These are phyloP conservation scores for Cyberlindnera misumaiensis DNA, from an alignment of 805 yeast genomes.

Conservation along the genomic window DNA sequence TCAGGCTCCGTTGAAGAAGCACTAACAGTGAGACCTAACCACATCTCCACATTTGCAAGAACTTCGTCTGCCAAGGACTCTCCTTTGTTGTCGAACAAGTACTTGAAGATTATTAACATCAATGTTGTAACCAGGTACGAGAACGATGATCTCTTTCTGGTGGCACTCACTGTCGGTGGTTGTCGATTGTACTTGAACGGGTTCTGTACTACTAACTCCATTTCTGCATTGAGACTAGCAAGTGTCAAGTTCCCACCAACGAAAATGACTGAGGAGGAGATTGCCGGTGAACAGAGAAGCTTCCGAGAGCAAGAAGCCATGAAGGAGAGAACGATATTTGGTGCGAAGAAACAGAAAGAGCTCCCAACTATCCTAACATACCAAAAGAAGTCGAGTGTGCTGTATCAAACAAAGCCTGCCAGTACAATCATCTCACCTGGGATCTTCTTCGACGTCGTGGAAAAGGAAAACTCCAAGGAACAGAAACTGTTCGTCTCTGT, in stretches of 20 bases:
- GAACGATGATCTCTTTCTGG: slow-evolving; percentile 60
- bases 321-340: slow-evolving; percentile 18
- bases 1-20: slow-evolving; percentile 38
- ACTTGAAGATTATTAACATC: slow-evolving; percentile 54
- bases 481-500: slow-evolving; percentile 64
- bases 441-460: slow-evolving; percentile 66
- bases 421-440: slow-evolving; percentile 76
- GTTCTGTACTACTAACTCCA: slow-evolving; percentile 26
- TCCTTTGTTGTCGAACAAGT: slow-evolving; percentile 49
- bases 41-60: slow-evolving; percentile 32
- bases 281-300: slow-evolving; percentile 16
- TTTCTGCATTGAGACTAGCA: slow-evolving; percentile 36
- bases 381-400: slow-evolving; percentile 46
- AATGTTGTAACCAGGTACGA: slow-evolving; percentile 57
- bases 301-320: slow-evolving; percentile 26
- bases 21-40: slow-evolving; percentile 28
- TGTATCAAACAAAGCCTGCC: slow-evolving; percentile 51
- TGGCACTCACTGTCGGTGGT: slow-evolving; percentile 80
- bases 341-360: slow-evolving; percentile 19
- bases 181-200: slow-evolving; percentile 60
- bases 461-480: slow-evolving; percentile 18
- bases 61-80: slow-evolving; percentile 42
- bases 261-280: slow-evolving; percentile 30
- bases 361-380: slow-evolving; percentile 34
- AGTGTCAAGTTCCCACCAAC: slow-evolving; percentile 66